Percentiles rank a stretch among this genome's conserved stretches.
phyloP scores from a whole-genome alignment of 495 filamentous ascomycete species.

The Thermochaetoides thermophila region DNA sequence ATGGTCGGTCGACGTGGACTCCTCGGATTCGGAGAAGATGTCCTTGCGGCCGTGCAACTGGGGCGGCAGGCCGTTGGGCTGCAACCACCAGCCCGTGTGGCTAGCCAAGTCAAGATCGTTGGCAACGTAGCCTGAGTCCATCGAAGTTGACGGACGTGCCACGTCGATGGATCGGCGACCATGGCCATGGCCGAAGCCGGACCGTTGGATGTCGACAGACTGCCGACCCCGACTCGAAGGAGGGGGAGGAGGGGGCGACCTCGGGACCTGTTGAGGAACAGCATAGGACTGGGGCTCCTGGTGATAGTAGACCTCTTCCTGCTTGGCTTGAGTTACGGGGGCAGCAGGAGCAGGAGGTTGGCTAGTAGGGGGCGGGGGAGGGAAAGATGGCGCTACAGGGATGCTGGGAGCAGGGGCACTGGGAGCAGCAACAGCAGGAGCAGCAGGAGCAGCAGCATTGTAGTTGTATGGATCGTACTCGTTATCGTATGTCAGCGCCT shows the following conservation, averaged over 20 bases:
- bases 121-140: conserved; percentile 72
- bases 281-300: conserved; percentile 9
- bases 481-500: conserved; percentile 36
- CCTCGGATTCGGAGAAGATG: conserved; percentile 69
- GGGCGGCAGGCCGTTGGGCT: conserved; percentile 60
- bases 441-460: conserved; percentile 26
- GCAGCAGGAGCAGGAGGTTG: too few species aligned
- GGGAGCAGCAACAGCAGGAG: too few species aligned
- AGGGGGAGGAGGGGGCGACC: conserved; percentile 33
- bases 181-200: too few species aligned
- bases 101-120: conserved; percentile 67
- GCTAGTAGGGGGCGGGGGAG: conserved; percentile 36
- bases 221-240: conserved; percentile 37
- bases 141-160: conserved; percentile 34
- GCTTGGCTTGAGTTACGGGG: conserved; percentile 20
- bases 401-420: too few species aligned
- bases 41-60: conserved; percentile 71
- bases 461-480: conserved; percentile 68
- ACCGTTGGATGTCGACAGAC: conserved; percentile 54
- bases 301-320: conserved; percentile 17
- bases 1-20: conserved; percentile 52
- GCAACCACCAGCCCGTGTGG: conserved; percentile 69
- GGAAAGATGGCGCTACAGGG: conserved; percentile 25
- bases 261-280: conserved; percentile 22
- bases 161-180: conserved; percentile 60